Evolutionary conservation across 306 rosid species (phyloP).

Genomic region (Sophora flavescens): DNA sequence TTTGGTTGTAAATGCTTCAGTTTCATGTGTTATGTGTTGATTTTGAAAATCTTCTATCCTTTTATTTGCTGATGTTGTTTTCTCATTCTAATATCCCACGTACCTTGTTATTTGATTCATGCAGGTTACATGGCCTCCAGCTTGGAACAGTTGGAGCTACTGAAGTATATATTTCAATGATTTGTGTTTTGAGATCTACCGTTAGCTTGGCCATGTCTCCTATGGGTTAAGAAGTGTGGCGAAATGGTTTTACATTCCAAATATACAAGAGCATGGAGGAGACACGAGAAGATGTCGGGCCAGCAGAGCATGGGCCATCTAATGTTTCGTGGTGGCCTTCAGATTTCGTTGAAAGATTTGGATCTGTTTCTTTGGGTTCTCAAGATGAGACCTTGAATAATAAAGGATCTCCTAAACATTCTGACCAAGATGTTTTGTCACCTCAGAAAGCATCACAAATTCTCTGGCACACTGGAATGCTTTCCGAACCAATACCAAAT

Average conservation of each 20-base stretch:
- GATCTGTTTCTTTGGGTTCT: conserved; percentile 86
- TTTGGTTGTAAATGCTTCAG: conserved; percentile 25
- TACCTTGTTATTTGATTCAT: conserved; percentile 40
- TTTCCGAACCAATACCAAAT: conserved; percentile 89
- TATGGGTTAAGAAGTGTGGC: conserved; percentile 74
- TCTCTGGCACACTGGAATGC: conserved; percentile 91
- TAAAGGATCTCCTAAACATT: conserved; percentile 64
- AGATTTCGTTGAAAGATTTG: conserved; percentile 85
- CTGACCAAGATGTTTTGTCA: conserved; percentile 66
- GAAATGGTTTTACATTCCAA: conserved; percentile 87
- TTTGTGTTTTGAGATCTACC: conserved; percentile 49
- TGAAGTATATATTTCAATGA: conserved; percentile 52
- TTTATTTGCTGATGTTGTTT: neutral
- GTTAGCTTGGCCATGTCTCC: conserved; percentile 57
- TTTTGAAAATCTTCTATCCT: conserved; percentile 31
- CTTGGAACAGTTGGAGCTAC: conserved; percentile 60
- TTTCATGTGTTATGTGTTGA: conserved; percentile 18
- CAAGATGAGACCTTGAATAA: conserved; percentile 68
- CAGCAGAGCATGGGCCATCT: conserved; percentile 89
- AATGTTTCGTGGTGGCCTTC: conserved; percentile 93
- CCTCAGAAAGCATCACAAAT: conserved; percentile 87
- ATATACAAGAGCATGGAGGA: conserved; percentile 87
- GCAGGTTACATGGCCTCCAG: conserved; percentile 83
- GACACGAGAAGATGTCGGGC: conserved; percentile 84
- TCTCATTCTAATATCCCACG: conserved; percentile 31